Base-by-base conservation (phyloP, 2,329 filamentous ascomycete species). In the Aspergillus alliaceus region DNA sequence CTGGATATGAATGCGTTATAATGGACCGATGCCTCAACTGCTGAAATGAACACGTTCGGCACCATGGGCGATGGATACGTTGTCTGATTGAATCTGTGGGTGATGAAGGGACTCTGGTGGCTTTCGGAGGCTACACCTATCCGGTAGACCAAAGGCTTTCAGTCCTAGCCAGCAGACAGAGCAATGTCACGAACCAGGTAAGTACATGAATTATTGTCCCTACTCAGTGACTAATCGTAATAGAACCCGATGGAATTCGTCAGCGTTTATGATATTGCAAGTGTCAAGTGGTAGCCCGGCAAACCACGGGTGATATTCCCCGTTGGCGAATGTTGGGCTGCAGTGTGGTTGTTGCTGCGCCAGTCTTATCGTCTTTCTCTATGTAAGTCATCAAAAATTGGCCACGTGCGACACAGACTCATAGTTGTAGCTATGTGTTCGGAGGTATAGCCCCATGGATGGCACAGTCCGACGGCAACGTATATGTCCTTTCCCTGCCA, bases 401-500 rank as follows among this genome's bases (percentile, higher is more conserved):
- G 20, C 25, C 14, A 24, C 5, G 0, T 27, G 22, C 12, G 12
- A 18, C 6, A 4, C 9, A 9, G 14, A 35, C 15, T 29, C 11
- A 39, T 25, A 11, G 2, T 4, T 31, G 6, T 15, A 53, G 49
- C 35, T 52, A 56, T 20, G 25, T 56, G 12, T 59, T 59, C 34
- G 57, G 57, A 9, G 57, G 57, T 6, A 56, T 59, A 27, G 47
- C 18, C 1, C 31, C 34, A 12, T 44, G 32, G 12, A 56, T 35
- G 12, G 34, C 12, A 1, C 29, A 42, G 1, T 56, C 53, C 15
- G 53, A 59, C 29, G 53, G 53, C 27, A 46, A 59, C 22, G 48
- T 59, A 11, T 56, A 59, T 12, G 53, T 59, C 7, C 53, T 59
- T 14, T 59, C 57, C 4, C 50, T 80, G 2, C 78, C 78, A 1